Base-by-base conservation (phyloP, 768 basidiomycete genomes). In the Russula earlei region DNA sequence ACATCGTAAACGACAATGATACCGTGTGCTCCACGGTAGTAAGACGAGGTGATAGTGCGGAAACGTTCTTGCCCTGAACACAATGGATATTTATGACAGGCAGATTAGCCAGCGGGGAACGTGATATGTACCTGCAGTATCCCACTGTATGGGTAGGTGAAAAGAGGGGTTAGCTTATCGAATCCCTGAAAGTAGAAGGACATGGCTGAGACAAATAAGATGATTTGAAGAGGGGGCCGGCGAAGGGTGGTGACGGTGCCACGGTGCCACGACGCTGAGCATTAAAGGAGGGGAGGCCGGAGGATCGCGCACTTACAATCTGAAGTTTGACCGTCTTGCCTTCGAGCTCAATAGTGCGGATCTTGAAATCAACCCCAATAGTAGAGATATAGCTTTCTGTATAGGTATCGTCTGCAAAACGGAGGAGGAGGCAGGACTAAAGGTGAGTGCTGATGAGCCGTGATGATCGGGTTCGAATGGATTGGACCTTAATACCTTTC, bases 1-100 rank as follows among this genome's bases (percentile, higher is more conserved):
- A 97, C 93, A 69, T 92, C 90, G 75, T 97, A 98, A n/a, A 98
- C 94, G 48, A 98, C 87, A 66, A 98, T 88, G 69, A 98, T 98
- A 61, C 96, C 96, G 68, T 95, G 92, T 46, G 96, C 96, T 40
- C 96, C 96, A 57, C 96, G 83, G 76, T 99, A 99, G 78, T 99
- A 99, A n/a, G 94, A 91, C 3, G 94, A 92, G 7, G 96, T 98
- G 70, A 99, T 99, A 14, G 96, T 98, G 59, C 96, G 83, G 86
- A 97, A 97, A 29, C 94, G 84, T 72, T 99, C 96, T 71, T 99
- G 96, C 37, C 96, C 89, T 90, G 59, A 60, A 53, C 41, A 60
- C 31, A 49, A 36, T n/a, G 49, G 45, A 20, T 19, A 37, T 38
- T 33, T 31, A 44, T 29, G 25, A 27, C 64, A 33, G 29, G 48